These are phyloP conservation scores for Zancudomyces culisetae DNA, from an alignment of 371 early-diverging fungal genomes.

Conservation along the genomic window DNA sequence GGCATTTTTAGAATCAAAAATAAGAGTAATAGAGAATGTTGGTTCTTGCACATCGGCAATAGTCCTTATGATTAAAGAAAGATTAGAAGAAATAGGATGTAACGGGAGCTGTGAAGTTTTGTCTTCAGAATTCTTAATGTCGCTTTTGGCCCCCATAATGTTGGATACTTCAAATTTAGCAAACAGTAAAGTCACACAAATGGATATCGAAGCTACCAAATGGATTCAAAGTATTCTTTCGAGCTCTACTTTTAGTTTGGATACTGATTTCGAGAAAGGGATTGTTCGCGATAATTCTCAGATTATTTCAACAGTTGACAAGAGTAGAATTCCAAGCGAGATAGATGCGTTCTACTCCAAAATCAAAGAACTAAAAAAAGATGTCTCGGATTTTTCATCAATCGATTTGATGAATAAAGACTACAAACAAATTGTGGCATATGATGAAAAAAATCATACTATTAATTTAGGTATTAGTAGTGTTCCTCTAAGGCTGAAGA, in stretches of 20 bases:
- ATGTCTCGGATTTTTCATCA: constrained; percentile 17
- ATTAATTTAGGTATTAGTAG: constrained; percentile 28
- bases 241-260: neutral
- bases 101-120: neutral
- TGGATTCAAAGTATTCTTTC: constrained; percentile 7
- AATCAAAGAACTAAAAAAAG: constrained; percentile 26
- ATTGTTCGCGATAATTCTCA: too few relatives aligned
- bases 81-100: constrained; percentile 6
- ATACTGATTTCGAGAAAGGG: neutral
- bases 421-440: constrained; percentile 28
- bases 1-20: constrained; percentile 8
- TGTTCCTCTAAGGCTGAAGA: constrained; percentile 14
- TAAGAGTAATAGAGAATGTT: constrained; percentile 20
- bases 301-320: constrained; percentile 2
- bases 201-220: constrained; percentile 15
- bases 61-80: constrained; percentile 7
- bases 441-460: neutral
- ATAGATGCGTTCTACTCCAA: constrained; percentile 10
- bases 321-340: neutral
- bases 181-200: constrained; percentile 16
- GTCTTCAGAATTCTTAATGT: constrained; percentile 10
- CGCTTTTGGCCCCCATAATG: constrained; percentile 27
- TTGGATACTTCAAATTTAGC: constrained; percentile 31
- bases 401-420: constrained; percentile 30
- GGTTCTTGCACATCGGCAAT: constrained; percentile 30